Evolutionary conservation across 139 green algal species (phyloP), one percentile per base, ranked within the genome.

Genomic region (Closterium sp.): DNA sequence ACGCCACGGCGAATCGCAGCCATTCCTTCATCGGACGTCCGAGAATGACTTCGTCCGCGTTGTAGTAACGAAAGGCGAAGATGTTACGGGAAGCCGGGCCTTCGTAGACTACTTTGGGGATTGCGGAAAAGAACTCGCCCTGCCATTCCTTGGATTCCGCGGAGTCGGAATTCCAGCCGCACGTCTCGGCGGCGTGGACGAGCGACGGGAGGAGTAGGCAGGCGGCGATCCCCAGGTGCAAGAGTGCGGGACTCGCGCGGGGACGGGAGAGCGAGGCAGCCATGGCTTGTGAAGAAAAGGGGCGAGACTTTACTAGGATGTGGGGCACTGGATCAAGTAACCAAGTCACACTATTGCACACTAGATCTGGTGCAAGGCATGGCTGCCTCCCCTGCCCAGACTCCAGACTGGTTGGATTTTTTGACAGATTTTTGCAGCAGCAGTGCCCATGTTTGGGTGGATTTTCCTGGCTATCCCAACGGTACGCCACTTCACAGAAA

Each of bases 1-100:
- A 97, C 0, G 96, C 96, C 30, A 97, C 92, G 84, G 92, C 95
- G 88, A 97, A 97, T 2, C 93, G 88, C 76, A 97, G 92, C 95
- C 95, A 94, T n/a, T 94, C 92, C 86, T 93, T 93, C 91, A 93
- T 93, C 16, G 36, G 25, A 30, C 83, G 76, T 28, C 91, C 91
- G 31, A 91, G 32, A 88, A 93, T 88, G 10, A 86, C 36, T 33
- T 93, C 91, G 10, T 93, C 91, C 85, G 91, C 91, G 38, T 93
- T 91, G 86, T 91, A 93, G 33, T 84, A 93, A 6, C 84, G 87
- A 81, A 85, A 93, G 28, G 91, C 86, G 16, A 91, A 34, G 3
- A 32, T 34, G 33, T 92, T 93, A 9, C 33, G n/a, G 81, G 89
- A 93, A 0, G 36, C 23, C 8, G 88, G 88, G 89, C 91, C 88